Conservation (phyloP, 805 yeast genomes). For the Wickerhamomyces chaumierensis region DNA sequence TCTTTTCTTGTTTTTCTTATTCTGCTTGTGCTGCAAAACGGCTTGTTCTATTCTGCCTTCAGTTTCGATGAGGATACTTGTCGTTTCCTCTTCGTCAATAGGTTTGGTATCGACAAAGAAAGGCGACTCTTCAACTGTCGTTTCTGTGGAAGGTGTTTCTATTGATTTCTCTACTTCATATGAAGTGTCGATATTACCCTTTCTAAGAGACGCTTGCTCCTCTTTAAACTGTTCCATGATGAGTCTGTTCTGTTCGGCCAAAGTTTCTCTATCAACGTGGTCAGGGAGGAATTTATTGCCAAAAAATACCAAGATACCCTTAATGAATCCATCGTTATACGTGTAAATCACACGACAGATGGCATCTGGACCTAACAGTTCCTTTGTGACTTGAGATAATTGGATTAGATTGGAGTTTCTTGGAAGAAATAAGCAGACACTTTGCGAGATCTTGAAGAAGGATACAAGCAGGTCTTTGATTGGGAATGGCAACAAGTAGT, state of each 20-base stretch:
- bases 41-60: neutral
- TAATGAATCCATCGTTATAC: slow-evolving; percentile 28
- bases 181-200: neutral
- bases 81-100: neutral
- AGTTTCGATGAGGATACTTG: neutral
- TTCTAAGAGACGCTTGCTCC: neutral
- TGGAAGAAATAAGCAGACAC: slow-evolving; percentile 55
- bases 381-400: slow-evolving; percentile 33
- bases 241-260: neutral
- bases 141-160: too few species aligned
- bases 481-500: slow-evolving; percentile 34
- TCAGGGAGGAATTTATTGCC: slow-evolving; percentile 33
- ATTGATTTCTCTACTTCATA: too few species aligned
- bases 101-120: neutral
- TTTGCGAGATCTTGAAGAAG: slow-evolving; percentile 28
- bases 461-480: slow-evolving; percentile 33
- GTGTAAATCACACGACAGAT: slow-evolving; percentile 36
- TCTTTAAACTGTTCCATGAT: neutral
- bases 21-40: neutral
- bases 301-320: slow-evolving; percentile 52
- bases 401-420: slow-evolving; percentile 45
- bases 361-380: slow-evolving; percentile 32
- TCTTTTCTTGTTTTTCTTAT: neutral
- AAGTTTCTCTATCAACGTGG: slow-evolving; percentile 5
- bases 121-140: too few species aligned